These are phyloP conservation scores for Trametes versicolor DNA, from an alignment of 1,284 basidiomycete genomes.

Conservation along the genomic window DNA sequence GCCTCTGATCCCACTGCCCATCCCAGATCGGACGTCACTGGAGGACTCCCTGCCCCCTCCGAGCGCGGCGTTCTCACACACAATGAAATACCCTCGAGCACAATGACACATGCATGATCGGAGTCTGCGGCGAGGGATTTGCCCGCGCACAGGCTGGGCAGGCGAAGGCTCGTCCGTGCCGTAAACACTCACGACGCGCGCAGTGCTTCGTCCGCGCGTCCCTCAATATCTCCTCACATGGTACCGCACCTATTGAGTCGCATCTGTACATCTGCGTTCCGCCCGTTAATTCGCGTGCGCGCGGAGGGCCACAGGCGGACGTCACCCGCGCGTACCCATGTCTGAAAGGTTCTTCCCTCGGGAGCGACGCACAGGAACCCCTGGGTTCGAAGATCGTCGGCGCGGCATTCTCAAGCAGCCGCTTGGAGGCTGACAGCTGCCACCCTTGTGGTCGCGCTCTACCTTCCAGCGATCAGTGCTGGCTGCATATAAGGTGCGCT, in stretches of 20 bases:
- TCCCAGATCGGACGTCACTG: conserved; percentile 1
- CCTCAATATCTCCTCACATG: conserved; percentile 11
- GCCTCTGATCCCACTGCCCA: background rate
- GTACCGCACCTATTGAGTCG: background rate
- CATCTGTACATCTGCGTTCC: background rate
- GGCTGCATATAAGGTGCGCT: conserved; percentile 5
- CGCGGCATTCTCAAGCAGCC: conserved; percentile 17
- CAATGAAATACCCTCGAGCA: background rate
- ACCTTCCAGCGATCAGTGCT: background rate
- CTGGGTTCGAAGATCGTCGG: conserved; percentile 8
- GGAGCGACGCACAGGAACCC: background rate
- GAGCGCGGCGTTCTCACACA: conserved; percentile 6
- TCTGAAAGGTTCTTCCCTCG: background rate
- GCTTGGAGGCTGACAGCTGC: background rate
- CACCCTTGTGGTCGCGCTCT: background rate
- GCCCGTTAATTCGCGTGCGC: conserved; percentile 5
- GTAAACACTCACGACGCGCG: background rate
- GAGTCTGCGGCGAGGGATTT: background rate
- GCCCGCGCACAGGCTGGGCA: background rate
- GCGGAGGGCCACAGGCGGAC: background rate
- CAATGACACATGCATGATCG: conserved; percentile 6
- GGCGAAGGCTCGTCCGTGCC: background rate
- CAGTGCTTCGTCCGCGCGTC: conserved; percentile 4
- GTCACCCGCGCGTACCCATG: background rate
- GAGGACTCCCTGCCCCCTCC: conserved; percentile 1